Conservation (phyloP, 768 basidiomycete genomes). For the Lactarius deliciosus region DNA sequence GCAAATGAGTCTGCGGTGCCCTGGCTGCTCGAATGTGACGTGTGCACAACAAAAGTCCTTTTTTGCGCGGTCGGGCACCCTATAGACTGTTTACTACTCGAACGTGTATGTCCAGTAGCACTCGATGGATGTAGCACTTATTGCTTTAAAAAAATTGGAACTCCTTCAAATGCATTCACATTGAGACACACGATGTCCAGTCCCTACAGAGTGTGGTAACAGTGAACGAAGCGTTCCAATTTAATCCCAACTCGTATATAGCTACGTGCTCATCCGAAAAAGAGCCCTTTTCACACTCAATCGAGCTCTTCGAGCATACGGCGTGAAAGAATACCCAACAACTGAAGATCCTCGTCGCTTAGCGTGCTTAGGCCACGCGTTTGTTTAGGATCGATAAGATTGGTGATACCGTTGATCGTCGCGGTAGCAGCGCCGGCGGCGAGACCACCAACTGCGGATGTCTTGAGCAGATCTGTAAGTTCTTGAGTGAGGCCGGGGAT, state of each 20-base stretch:
- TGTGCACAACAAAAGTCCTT: constrained; percentile 88
- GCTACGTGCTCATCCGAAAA: not conserved
- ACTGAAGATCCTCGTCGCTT: not conserved
- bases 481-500: not conserved
- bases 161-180: not conserved
- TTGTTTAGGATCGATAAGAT: not conserved
- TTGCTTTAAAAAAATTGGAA: not conserved
- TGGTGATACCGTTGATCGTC: not conserved
- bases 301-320: constrained; percentile 8
- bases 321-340: not conserved
- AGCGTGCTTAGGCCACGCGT: not conserved
- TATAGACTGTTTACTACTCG: constrained; percentile 15
- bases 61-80: constrained; percentile 76
- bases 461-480: not conserved
- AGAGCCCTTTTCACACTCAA: not conserved
- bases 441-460: not conserved
- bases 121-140: not conserved
- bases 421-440: not conserved
- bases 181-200: not conserved
- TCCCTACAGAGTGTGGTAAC: not conserved
- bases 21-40: constrained; percentile 87
- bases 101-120: not conserved
- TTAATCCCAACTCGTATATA: not conserved
- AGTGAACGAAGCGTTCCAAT: not conserved
- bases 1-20: constrained; percentile 87